These are phyloP conservation scores for Colletotrichum cordylinicola DNA, from an alignment of 2,329 filamentous ascomycete species.

Conservation along the genomic window DNA sequence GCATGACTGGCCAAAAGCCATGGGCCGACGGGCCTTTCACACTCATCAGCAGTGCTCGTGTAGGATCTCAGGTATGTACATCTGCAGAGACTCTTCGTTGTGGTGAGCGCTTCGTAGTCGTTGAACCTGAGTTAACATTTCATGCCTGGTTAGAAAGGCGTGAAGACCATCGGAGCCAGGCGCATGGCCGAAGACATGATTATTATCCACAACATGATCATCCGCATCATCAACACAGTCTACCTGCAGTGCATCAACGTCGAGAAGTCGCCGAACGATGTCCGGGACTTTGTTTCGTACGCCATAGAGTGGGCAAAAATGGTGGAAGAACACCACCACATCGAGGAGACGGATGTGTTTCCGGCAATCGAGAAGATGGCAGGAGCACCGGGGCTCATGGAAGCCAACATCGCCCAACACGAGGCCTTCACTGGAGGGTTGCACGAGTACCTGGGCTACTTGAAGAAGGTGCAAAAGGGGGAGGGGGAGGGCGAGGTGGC, in stretches of 20 bases:
- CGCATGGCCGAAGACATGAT: constrained; percentile 34
- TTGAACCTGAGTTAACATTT: not conserved
- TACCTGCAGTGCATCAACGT: constrained; percentile 30
- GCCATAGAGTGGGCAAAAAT: constrained; percentile 27
- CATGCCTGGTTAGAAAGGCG: constrained; percentile 13
- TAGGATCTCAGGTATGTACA: constrained; percentile 28
- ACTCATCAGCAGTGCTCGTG: constrained; percentile 30
- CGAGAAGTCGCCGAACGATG: constrained; percentile 24
- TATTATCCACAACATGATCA: constrained; percentile 34
- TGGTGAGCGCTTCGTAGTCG: not conserved
- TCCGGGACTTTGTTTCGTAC: constrained; percentile 33
- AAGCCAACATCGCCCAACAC: constrained; percentile 38
- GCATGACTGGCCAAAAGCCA: constrained; percentile 20
- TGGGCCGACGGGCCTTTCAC: constrained; percentile 40
- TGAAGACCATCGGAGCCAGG: constrained; percentile 25
- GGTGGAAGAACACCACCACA: constrained; percentile 35
- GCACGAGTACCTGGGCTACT: constrained; percentile 34
- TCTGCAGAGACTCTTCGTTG: not conserved
- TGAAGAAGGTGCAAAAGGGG: constrained; percentile 30
- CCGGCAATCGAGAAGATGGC: constrained; percentile 32
- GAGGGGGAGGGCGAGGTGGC: constrained; percentile 29
- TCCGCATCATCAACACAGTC: constrained; percentile 33
- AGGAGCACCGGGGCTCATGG: constrained; percentile 33
- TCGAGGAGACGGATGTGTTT: constrained; percentile 38
- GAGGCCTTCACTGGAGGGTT: constrained; percentile 37